Percentiles rank a stretch among this genome's conserved stretches.
Evolutionary conservation across 257 asterid genomes (phyloP).

Genomic region (Jasminum sambac): DNA sequence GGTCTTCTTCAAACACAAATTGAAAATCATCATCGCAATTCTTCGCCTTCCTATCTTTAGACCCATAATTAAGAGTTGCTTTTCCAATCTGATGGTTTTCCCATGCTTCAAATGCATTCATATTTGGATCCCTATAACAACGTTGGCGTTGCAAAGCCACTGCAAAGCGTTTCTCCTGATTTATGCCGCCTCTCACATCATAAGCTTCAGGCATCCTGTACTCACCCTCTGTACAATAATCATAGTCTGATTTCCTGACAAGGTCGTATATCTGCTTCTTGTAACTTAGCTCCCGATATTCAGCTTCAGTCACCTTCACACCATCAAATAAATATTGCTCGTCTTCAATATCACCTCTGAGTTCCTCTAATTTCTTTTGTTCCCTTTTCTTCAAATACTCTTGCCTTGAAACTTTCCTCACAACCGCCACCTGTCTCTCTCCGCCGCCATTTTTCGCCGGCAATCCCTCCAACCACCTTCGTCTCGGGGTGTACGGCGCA

Average conservation of each 20-base stretch:
- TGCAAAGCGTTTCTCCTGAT: slow-evolving; percentile 59
- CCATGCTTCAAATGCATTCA: slow-evolving; percentile 99
- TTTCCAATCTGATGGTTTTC: slow-evolving; percentile 98
- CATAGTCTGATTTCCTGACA: slow-evolving; percentile 71
- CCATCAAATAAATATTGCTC: slow-evolving; percentile 83
- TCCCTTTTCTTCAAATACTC: slow-evolving; percentile 92
- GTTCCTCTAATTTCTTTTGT: slow-evolving; percentile 87
- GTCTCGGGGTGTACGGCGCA: too few relatives aligned
- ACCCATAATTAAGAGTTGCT: slow-evolving; percentile 81
- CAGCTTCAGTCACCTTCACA: slow-evolving; percentile 73
- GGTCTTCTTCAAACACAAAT: slow-evolving; percentile 96
- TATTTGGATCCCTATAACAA: slow-evolving; percentile 67
- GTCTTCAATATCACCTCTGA: slow-evolving; percentile 88
- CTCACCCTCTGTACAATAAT: slow-evolving; percentile 41
- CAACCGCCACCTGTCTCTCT: too few relatives aligned
- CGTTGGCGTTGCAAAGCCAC: slow-evolving; percentile 50
- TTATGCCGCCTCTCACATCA: slow-evolving; percentile 50
- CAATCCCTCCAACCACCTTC: too few relatives aligned
- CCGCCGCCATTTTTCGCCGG: too few relatives aligned
- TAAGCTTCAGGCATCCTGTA: slow-evolving; percentile 80
- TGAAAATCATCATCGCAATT: slow-evolving; percentile 49
- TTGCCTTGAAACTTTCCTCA: slow-evolving; percentile 84
- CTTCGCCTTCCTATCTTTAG: slow-evolving; percentile 63
- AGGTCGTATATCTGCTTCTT: slow-evolving; percentile 80
- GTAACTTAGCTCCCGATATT: slow-evolving; percentile 67